phyloP scores from a whole-genome alignment of 1,139 yeast species.

The Zygoascus hellenicus region DNA sequence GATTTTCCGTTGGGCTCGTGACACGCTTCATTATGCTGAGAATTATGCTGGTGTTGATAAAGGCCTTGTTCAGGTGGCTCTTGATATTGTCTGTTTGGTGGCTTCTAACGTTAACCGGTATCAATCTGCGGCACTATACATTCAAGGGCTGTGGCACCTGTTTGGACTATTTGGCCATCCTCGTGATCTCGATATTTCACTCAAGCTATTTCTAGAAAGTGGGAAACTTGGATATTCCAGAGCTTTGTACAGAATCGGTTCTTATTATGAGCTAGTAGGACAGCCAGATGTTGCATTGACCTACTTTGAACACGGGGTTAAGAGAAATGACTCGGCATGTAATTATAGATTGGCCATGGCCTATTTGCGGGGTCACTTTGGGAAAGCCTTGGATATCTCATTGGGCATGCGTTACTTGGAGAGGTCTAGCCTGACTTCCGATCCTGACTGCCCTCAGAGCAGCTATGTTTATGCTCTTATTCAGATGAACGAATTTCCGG shows the following conservation, averaged over 20 bases:
- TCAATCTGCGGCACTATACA: constrained; percentile 29
- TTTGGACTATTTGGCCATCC: constrained; percentile 27
- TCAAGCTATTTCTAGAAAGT: constrained; percentile 28
- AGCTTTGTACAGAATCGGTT: constrained; percentile 35
- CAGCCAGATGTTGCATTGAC: constrained; percentile 27
- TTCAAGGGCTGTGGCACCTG: constrained; percentile 30
- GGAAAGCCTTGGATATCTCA: constrained; percentile 23
- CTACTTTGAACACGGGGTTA: constrained; percentile 33
- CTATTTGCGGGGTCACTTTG: constrained; percentile 33
- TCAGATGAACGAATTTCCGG: constrained; percentile 33
- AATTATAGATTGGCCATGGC: constrained; percentile 36
- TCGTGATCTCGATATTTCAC: constrained; percentile 22
- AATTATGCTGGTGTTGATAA: constrained; percentile 26
- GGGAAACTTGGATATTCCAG: constrained; percentile 32
- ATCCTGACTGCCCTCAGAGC: constrained; percentile 37
- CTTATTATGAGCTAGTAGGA: constrained; percentile 31
- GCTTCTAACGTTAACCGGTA: constrained; percentile 20
- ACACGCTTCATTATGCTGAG: constrained; percentile 30
- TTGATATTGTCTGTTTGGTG: constrained; percentile 24
- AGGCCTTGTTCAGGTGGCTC: constrained; percentile 25
- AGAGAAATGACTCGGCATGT: constrained; percentile 33
- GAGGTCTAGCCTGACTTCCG: constrained; percentile 29
- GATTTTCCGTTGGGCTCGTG: constrained; percentile 34
- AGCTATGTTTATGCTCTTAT: constrained; percentile 35
- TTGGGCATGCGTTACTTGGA: constrained; percentile 30